These are phyloP conservation scores for Fusarium caatingaense DNA, from an alignment of 2,329 filamentous ascomycete species.

Conservation along the genomic window DNA sequence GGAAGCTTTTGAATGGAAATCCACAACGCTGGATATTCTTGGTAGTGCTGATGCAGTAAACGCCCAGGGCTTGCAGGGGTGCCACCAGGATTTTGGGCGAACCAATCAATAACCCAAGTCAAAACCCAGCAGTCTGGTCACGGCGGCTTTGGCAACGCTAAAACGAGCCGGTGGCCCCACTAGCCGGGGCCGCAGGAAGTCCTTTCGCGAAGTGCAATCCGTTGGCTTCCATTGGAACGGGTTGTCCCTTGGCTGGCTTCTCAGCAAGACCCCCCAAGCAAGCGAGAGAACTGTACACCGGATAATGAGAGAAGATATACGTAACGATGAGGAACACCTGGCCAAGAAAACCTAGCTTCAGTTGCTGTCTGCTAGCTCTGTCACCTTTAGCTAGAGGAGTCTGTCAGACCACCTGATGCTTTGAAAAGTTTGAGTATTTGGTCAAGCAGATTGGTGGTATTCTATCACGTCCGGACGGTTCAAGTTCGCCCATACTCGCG, in stretches of 20 bases:
- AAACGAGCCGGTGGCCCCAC: conserved; percentile 46
- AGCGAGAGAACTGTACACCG: neutral
- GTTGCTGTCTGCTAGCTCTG: neutral
- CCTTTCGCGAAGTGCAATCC: conserved; percentile 29
- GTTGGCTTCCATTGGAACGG: conserved; percentile 1
- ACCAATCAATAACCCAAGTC: conserved; percentile 39
- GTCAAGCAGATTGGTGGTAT: neutral
- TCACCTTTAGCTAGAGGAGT: neutral
- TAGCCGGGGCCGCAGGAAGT: conserved; percentile 33
- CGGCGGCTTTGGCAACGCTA: conserved; percentile 48
- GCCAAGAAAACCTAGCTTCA: neutral
- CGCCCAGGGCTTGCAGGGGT: conserved; percentile 34
- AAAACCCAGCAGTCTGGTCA: conserved; percentile 51
- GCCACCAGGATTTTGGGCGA: conserved; percentile 24
- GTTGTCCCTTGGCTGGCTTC: neutral
- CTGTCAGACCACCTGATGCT: neutral
- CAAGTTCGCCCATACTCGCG: neutral
- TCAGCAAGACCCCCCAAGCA: neutral
- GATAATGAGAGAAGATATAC: neutral
- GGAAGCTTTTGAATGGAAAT: conserved; percentile 6
- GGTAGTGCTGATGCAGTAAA: conserved; percentile 30
- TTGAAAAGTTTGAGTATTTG: neutral
- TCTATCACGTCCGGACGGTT: neutral
- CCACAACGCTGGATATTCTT: conserved; percentile 13
- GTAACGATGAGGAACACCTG: neutral